These are phyloP conservation scores for Fusarium sublunatum DNA, from an alignment of 2,329 filamentous ascomycete genomes.

Conservation along the genomic window DNA sequence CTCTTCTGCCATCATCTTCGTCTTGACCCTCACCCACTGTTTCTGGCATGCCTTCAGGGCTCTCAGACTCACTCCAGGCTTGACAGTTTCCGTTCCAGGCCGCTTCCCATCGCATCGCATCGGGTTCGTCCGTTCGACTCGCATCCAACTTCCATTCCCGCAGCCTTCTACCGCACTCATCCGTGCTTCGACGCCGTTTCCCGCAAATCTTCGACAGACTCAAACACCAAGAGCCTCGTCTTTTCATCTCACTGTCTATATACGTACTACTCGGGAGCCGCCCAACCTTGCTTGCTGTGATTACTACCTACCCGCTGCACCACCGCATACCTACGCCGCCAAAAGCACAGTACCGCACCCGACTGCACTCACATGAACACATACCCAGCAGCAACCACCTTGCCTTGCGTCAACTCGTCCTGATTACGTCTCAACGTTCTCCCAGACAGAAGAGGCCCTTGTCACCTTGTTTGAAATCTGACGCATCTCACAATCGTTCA, in stretches of 20 bases:
- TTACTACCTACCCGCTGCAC: conserved; percentile 42
- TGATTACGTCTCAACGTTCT: conserved; percentile 24
- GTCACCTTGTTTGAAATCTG: conserved; percentile 24
- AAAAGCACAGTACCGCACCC: conserved; percentile 38
- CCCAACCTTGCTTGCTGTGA: conserved; percentile 30
- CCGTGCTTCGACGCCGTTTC: conserved; percentile 27
- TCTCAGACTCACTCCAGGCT: conserved; percentile 27
- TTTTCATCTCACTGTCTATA: conserved; percentile 5
- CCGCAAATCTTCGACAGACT: conserved; percentile 34
- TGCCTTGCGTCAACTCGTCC: conserved; percentile 29
- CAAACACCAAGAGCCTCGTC: conserved; percentile 31
- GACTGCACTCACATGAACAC: conserved; percentile 39
- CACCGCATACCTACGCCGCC: conserved; percentile 36
- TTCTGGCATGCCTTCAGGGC: conserved; percentile 35
- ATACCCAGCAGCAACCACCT: conserved; percentile 35
- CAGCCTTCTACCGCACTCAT: conserved; percentile 15
- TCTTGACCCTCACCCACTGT: conserved; percentile 32
- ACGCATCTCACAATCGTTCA: conserved; percentile 39
- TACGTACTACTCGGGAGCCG: conserved; percentile 11
- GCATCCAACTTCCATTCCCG: conserved; percentile 27
- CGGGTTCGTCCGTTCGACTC: conserved; percentile 21
- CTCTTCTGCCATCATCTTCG: conserved; percentile 46
- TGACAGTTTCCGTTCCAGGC: conserved; percentile 38
- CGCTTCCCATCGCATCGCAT: conserved; percentile 28
- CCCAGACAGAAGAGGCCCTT: conserved; percentile 31